Percentiles rank a stretch among this genome's conserved stretches.
Conservation (phyloP, 2,329 filamentous ascomycete species). For the Xylariaceae sp. region DNA sequence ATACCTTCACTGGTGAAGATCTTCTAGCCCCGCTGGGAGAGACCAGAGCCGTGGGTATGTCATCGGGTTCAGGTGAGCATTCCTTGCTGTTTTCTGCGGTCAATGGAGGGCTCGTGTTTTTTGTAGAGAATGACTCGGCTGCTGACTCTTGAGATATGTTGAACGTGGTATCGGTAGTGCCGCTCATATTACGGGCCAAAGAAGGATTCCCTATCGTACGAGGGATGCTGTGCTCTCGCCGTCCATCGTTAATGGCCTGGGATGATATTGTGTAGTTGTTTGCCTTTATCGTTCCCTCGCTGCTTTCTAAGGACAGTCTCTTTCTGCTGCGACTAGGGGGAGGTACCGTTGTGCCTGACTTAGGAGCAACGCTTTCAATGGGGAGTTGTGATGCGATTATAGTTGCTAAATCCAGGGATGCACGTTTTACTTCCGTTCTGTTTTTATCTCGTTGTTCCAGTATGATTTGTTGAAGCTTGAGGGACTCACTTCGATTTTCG, state of each 20-base stretch:
- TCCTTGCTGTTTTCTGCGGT: too few species aligned
- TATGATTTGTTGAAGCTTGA: neutral
- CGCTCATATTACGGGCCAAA: neutral
- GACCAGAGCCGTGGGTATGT: too few species aligned
- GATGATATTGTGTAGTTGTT: neutral
- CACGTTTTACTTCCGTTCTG: neutral
- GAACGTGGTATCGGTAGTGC: neutral
- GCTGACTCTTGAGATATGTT: neutral
- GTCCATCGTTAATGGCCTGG: neutral
- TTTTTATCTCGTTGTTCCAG: neutral
- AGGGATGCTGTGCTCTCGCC: neutral
- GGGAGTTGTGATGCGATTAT: neutral
- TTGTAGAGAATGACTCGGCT: neutral
- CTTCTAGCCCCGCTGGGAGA: too few species aligned
- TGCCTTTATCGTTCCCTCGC: neutral
- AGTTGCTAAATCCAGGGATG: neutral
- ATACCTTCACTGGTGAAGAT: too few species aligned
- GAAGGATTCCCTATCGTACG: neutral
- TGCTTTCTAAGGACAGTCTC: neutral
- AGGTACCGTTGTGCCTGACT: neutral
- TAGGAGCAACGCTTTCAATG: neutral
- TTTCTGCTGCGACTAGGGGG: neutral
- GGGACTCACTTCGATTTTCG: neutral
- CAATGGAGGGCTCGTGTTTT: neutral
- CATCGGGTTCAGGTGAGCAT: too few species aligned